Evolutionary conservation across 768 basidiomycete genomes (phyloP), one percentile per base, ranked within the genome.

Genomic region (Thelephora ganbajun): DNA sequence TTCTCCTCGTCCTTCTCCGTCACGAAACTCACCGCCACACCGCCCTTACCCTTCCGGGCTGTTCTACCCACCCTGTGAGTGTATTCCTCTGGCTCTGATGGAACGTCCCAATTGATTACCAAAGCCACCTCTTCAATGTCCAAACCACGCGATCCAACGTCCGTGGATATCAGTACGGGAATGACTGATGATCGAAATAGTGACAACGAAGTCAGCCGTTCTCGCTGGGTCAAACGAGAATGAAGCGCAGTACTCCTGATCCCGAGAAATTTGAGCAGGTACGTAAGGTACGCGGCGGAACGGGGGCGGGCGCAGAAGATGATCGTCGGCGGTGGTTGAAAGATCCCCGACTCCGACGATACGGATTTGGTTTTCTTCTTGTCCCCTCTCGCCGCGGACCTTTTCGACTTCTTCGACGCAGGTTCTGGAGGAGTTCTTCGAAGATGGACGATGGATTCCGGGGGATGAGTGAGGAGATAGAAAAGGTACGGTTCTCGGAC

Each of bases 61-160:
- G 92, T 97, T 58, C 92, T 67, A 39, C 92, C 92, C 1, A 99
- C 96, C 18, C 96, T 77, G 67, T 99, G 96, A 1, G 90, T 86
- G 59, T 99, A 99, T 61, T 94, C 93, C 62, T 94, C 94, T 5
- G 89, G 73, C 59, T 83, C 80, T 11, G 73, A 70, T 12, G 96
- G 96, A 52, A 97, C 68, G 62, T 99, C 94, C 92, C 93, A 99
- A 54, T 99, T 98, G 49, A 99, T 72, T 16, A 99, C 90, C 69
- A 97, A 79, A 11, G 87, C 91, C 11, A 99, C 93, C 54, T 93
- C 89, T 51, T 90, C 90, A 48, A 98, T 94, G 65, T 98, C 96
- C 50, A 99, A 66, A 26, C 96, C 96, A 57, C 96, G 80, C 16
- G 87, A 84, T 13, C 90, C 96, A 30, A 99, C 94, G 60, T 97